Percentiles rank a stretch among this genome's conserved stretches.
Evolutionary conservation across 1,284 basidiomycete species (phyloP).

Genomic region (Pascua guehoae): DNA sequence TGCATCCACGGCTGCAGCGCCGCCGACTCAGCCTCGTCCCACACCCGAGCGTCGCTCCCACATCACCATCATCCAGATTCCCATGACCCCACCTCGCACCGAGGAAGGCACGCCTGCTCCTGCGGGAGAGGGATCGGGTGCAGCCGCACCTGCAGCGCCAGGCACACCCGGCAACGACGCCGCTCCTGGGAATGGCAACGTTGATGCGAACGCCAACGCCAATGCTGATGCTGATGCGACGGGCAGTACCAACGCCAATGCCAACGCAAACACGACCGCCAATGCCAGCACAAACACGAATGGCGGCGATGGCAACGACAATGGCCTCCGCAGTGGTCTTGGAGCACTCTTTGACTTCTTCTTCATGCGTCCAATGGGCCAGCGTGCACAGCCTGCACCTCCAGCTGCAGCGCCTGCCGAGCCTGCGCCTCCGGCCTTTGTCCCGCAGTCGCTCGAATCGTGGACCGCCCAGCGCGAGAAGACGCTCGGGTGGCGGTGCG

Average conservation of each 20-base stretch:
- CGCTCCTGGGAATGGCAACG: too few species aligned
- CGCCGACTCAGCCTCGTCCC: constrained; percentile 4
- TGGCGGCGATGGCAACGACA: neutral
- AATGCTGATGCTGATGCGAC: neutral
- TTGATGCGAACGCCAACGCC: neutral
- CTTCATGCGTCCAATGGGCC: constrained; percentile 6
- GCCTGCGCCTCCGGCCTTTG: constrained; percentile 3
- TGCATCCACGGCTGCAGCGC: neutral
- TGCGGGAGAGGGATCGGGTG: neutral
- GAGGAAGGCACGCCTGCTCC: neutral
- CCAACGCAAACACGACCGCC: neutral
- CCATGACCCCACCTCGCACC: neutral
- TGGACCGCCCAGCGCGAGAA: constrained; percentile 39
- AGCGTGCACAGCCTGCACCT: neutral
- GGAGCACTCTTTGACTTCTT: constrained; percentile 4
- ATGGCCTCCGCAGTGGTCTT: neutral
- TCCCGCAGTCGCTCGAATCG: constrained; percentile 28
- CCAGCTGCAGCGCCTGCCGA: neutral
- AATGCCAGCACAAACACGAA: neutral
- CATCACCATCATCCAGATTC: constrained; percentile 7
- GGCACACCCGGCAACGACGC: too few species aligned
- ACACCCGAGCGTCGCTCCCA: constrained; percentile 15
- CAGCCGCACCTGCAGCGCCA: too few species aligned
- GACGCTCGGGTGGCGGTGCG: constrained; percentile 43
- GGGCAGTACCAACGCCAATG: neutral